A percentile compares a stretch with the other conserved stretches of the same genome.
Conservation (phyloP, 495 filamentous ascomycete species). For the Paragyromitra xinjiangensis region DNA sequence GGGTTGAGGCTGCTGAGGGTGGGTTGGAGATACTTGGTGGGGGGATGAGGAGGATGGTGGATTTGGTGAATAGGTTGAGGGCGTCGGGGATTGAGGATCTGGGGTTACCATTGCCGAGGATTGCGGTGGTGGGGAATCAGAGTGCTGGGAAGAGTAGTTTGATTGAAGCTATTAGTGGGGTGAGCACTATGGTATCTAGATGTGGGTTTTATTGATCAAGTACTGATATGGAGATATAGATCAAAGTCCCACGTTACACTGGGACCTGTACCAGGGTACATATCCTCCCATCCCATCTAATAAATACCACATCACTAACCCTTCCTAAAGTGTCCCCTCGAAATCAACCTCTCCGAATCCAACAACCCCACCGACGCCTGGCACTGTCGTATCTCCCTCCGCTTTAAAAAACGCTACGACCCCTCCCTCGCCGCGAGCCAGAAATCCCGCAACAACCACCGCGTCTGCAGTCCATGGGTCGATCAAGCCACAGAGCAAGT, state of each 20-base stretch:
- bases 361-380: constrained; percentile 40
- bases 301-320: constrained; percentile 7
- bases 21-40: constrained; percentile 54
- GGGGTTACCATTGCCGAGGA: constrained; percentile 55
- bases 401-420: constrained; percentile 55
- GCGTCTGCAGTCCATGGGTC: constrained; percentile 51
- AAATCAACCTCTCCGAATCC: constrained; percentile 56
- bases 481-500: constrained; percentile 56
- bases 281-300: background rate
- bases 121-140: constrained; percentile 58
- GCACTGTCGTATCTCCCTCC: constrained; percentile 56
- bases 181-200: constrained; percentile 16
- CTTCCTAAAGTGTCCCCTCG: constrained; percentile 56
- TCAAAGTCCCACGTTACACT: constrained; percentile 54
- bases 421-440: constrained; percentile 7
- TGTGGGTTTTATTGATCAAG: background rate
- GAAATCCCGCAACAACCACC: constrained; percentile 10
- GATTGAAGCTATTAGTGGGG: constrained; percentile 58
- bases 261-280: constrained; percentile 58
- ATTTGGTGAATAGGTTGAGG: constrained; percentile 56
- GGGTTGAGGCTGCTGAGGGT: constrained; percentile 2
- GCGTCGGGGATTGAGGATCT: constrained; percentile 57
- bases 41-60: constrained; percentile 57
- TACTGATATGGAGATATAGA: constrained; percentile 38
- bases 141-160: constrained; percentile 58